phyloP scores from a whole-genome alignment of 78 protist genomes.

The Anaeramoeba ignava region DNA sequence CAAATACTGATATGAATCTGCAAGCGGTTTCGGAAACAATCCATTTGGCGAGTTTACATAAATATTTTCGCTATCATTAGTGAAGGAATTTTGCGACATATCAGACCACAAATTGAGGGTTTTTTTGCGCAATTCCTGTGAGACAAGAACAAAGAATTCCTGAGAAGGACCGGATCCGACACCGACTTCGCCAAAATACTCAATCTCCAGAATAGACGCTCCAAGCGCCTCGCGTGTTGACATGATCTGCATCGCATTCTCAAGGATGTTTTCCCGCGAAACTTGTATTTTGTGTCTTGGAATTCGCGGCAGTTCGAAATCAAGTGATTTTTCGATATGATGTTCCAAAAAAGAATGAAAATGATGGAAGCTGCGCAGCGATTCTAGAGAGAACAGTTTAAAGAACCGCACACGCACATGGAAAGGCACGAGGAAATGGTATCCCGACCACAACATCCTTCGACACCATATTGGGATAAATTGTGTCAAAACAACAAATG shows the following conservation, averaged over 20 bases:
- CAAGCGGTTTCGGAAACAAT: constrained; percentile 34
- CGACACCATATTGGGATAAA: no score
- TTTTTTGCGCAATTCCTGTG: constrained; percentile 19
- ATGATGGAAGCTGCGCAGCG: no score
- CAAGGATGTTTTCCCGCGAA: constrained; percentile 17
- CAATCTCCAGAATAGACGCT: constrained; percentile 45
- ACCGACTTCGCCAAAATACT: constrained; percentile 55
- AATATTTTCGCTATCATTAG: background rate
- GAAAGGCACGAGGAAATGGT: no score
- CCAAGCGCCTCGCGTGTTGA: background rate
- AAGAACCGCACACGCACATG: no score
- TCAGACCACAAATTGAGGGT: constrained; percentile 31
- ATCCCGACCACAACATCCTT: no score
- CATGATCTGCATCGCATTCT: constrained; percentile 27
- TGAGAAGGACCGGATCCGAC: constrained; percentile 79
- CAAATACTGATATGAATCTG: no score
- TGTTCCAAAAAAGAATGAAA: no score
- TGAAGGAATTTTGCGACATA: background rate
- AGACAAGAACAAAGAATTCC: constrained; percentile 56
- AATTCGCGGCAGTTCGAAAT: constrained; percentile 10
- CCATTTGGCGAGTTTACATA: constrained; percentile 23
- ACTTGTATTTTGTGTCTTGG: constrained; percentile 57
- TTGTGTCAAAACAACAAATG: no score
- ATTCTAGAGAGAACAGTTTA: no score
- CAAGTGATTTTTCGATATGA: no score